Percentiles rank a stretch among this genome's conserved stretches.
Conservation (phyloP, 1,284 basidiomycete species). For the Hortiboletus rubellus region DNA sequence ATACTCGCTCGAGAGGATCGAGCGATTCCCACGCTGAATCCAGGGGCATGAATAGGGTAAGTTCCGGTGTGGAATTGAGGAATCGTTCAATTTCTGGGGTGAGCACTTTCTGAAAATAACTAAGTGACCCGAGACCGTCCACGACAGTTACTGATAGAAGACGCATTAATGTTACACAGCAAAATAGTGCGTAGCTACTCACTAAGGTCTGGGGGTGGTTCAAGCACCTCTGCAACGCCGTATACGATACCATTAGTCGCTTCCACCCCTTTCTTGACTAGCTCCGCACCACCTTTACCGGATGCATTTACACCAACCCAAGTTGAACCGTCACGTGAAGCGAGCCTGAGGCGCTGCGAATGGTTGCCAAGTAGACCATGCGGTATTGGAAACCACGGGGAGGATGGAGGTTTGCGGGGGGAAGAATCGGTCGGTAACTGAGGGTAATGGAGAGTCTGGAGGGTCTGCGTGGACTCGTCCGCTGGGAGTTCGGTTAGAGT, state of each 20-base stretch:
- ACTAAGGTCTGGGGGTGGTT: slow-evolving; percentile 79
- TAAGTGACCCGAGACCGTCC: slow-evolving; percentile 56
- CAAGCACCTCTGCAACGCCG: slow-evolving; percentile 74
- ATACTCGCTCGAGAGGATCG: slow-evolving; percentile 71
- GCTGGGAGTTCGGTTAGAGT: slow-evolving; percentile 57
- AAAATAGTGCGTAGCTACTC: slow-evolving; percentile 26
- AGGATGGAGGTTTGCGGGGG: slow-evolving; percentile 63
- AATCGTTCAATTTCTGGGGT: slow-evolving; percentile 55
- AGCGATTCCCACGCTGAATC: slow-evolving; percentile 75
- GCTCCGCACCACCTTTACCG: slow-evolving; percentile 65
- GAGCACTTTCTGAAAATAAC: slow-evolving; percentile 69
- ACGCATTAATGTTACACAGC: not conserved
- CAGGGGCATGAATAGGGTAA: slow-evolving; percentile 90
- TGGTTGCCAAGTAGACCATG: slow-evolving; percentile 80
- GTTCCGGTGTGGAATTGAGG: slow-evolving; percentile 63
- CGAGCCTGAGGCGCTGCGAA: slow-evolving; percentile 78
- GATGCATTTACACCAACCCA: slow-evolving; percentile 73
- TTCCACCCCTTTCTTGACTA: slow-evolving; percentile 55
- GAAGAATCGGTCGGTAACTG: slow-evolving; percentile 53
- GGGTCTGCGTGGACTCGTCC: slow-evolving; percentile 41
- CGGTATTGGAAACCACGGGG: slow-evolving; percentile 84
- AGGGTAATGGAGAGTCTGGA: slow-evolving; percentile 75
- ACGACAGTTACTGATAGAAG: slow-evolving; percentile 41
- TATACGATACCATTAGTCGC: slow-evolving; percentile 79
- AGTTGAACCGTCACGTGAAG: slow-evolving; percentile 48